Base-by-base conservation (phyloP, 495 filamentous ascomycete species). In the Acidomyces sp. region DNA sequence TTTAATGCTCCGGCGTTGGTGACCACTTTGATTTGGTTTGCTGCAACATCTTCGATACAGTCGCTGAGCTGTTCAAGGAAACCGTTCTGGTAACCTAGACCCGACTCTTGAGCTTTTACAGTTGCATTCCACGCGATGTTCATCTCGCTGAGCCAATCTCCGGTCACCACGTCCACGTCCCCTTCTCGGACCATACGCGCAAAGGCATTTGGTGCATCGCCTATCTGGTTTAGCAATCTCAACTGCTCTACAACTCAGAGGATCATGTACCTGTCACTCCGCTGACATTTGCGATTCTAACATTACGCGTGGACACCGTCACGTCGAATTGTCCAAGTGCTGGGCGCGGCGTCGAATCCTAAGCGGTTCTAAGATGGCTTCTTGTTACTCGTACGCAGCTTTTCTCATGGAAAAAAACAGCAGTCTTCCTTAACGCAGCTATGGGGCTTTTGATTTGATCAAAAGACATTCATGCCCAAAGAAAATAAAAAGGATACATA, bases 71-170 rank as follows among this genome's bases (percentile, higher is more conserved):
- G 64, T 63, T 4, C 61, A 67, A 19, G 54, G 51, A 34, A 67
- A 59, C 43, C 59, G 63, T 3, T 65, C 62, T 2, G 56, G 50
- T 46, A 67, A 56, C 27, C 62, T 49, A 15, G 26, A 29, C 62
- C 61, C 33, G 46, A 44, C 25, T 51, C 45, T 47, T 54, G 57
- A 6, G 62, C 55, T 41, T 63, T 46, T 0, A 58, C 66, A 47
- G 33, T 66, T 64, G 33, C 64, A 29, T 9, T 13, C 26, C 26
- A 29, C 9, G 26, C 63, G 22, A 69, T 45, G 29, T 68, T 68
- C 22, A 67, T 55, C 45, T 68, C 65, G 64, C 67, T 66, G 13
- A 75, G 62, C 42, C 70, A 75, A 46, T 75, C 71, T 0, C 71
- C 71, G 2, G 66, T 70, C 19, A 75, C 70, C 25, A 72, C 64